Conservation (phyloP, 495 filamentous ascomycete species). For the Trichocladium uniseriatum region DNA sequence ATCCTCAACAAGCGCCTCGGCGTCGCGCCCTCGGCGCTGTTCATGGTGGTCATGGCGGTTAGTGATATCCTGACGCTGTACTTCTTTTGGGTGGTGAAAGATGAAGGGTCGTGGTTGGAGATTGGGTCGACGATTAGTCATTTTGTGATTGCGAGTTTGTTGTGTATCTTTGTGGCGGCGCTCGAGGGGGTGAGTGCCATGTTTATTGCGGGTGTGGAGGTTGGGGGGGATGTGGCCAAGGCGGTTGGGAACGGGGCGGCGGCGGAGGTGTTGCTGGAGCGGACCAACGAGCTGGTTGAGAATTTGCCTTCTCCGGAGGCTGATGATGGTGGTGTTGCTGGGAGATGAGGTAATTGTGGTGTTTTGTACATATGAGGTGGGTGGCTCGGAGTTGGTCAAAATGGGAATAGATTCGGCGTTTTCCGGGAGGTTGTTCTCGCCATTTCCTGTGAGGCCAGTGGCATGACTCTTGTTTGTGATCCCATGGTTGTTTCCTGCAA, state of each 20-base stretch:
- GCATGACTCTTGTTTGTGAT: too few relatives aligned
- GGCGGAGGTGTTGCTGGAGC: slow-evolving; percentile 10
- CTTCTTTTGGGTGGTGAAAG: slow-evolving; percentile 95
- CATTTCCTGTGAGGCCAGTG: too few relatives aligned
- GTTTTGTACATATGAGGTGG: not conserved
- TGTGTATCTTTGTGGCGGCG: slow-evolving; percentile 84
- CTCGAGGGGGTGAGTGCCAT: slow-evolving; percentile 80
- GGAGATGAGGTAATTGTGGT: not conserved
- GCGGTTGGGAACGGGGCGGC: slow-evolving; percentile 16
- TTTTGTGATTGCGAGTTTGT: slow-evolving; percentile 79
- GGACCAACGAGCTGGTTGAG: slow-evolving; percentile 15
- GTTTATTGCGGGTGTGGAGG: slow-evolving; percentile 74
- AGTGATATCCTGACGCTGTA: slow-evolving; percentile 89
- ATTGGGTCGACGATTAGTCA: slow-evolving; percentile 94
- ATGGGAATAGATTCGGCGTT: too few relatives aligned
- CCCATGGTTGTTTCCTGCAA: too few relatives aligned
- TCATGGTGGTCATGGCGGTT: slow-evolving; percentile 90
- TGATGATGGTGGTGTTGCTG: not conserved
- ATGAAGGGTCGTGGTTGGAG: slow-evolving; percentile 95
- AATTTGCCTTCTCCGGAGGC: not conserved
- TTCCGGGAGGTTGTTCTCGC: too few relatives aligned
- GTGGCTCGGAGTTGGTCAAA: not conserved
- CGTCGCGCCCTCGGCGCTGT: slow-evolving; percentile 73
- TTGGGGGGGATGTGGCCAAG: slow-evolving; percentile 36
- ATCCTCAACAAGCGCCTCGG: slow-evolving; percentile 82